Evolutionary conservation across 1,284 basidiomycete species (phyloP).

Genomic region (Tilletia horrida): DNA sequence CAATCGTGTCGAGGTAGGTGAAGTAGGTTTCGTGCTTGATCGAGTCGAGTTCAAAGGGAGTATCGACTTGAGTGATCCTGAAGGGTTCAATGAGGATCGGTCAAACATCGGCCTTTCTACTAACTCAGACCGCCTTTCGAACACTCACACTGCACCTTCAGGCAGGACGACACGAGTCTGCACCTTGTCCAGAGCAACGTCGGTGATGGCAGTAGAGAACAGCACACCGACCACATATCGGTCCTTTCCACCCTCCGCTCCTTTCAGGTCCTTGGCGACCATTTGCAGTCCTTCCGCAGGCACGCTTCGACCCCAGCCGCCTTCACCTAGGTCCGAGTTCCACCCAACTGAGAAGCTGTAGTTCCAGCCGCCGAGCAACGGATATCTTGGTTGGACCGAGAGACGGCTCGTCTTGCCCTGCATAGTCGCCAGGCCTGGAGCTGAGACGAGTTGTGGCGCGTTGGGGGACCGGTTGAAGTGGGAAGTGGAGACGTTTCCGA

Average conservation of each 20-base stretch:
- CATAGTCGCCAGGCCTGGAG: slow-evolving; percentile 26
- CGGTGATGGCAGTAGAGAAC: slow-evolving; percentile 76
- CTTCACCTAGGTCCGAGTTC: slow-evolving; percentile 63
- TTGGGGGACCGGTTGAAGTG: slow-evolving; percentile 66
- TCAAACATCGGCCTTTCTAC: too few relatives aligned
- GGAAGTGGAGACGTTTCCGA: slow-evolving; percentile 96
- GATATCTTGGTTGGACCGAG: slow-evolving; percentile 84
- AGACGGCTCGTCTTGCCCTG: slow-evolving; percentile 58
- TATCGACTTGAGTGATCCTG: slow-evolving; percentile 72
- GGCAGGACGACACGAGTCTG: slow-evolving; percentile 79
- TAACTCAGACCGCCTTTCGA: too few relatives aligned
- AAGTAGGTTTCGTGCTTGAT: slow-evolving; percentile 67
- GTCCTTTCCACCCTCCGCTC: slow-evolving; percentile 56
- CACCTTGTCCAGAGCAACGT: slow-evolving; percentile 72
- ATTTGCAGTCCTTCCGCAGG: not conserved
- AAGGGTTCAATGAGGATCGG: not conserved
- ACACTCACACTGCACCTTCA: slow-evolving; percentile 82
- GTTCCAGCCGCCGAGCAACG: slow-evolving; percentile 94
- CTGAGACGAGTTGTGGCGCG: slow-evolving; percentile 22
- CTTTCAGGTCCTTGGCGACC: slow-evolving; percentile 55
- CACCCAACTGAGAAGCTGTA: slow-evolving; percentile 91
- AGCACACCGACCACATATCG: slow-evolving; percentile 74
- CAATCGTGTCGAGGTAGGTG: slow-evolving; percentile 90
- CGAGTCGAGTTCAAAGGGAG: slow-evolving; percentile 72
- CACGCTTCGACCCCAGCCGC: slow-evolving; percentile 57